Evolutionary conservation across 306 rosid species (phyloP).

Genomic region (apple (Malus domestica)): ASM211411v1 NC_041789.1:26472001-26472500

Average conservation of each 20-base stretch:
- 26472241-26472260: background rate
- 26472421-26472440: too few species aligned
- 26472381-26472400: too few species aligned
- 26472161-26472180: background rate
- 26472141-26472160: conserved; percentile 33
- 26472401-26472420: too few species aligned
- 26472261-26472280: too few species aligned
- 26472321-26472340: background rate
- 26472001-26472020: conserved; percentile 34
- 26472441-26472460: too few species aligned
- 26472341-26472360: too few species aligned
- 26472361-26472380: too few species aligned
- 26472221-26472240: background rate
- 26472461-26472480: too few species aligned
- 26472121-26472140: conserved; percentile 25
- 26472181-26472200: background rate
- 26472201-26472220: background rate
- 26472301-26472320: too few species aligned
- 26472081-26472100: conserved; percentile 12
- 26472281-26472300: too few species aligned
- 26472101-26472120: conserved; percentile 38
- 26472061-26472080: background rate
- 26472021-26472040: background rate
- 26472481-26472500: too few species aligned
- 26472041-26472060: background rate